Base-by-base conservation (phyloP, 345 rosid species). In the Chamaenerion angustifolium region DNA sequence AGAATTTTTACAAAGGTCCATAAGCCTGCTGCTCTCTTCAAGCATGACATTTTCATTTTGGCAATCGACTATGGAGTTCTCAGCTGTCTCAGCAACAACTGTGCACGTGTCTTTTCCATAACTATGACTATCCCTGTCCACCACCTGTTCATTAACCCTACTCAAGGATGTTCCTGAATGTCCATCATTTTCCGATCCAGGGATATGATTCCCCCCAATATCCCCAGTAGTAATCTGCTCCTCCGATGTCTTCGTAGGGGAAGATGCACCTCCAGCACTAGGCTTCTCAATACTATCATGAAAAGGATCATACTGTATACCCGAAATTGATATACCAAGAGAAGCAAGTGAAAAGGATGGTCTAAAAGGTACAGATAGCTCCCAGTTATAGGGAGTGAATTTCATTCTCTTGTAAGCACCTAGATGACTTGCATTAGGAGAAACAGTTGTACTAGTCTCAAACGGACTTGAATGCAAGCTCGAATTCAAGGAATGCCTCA, bases 301-400 rank as follows among this genome's bases (percentile, higher is more conserved):
- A 61, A 81, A 60, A 59, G 80, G 94, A 58, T 83, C 83, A 54
- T 76, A 86, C 37, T 69, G 73, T 57, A 70, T 69, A 57, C 66
- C 76, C 9, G 70, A 60, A 19, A 89, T 76, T 23, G 93, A 68
- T 61, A 59, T 65, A 49, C 55, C 64, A 12, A 69, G 58, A 49
- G 74, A 65, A 58, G 71, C 68, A 42, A 81, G 64, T 18, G 67
- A 51, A 58, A 84, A 80, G 40, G 95, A 83, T 7, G 96, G 79
- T 48, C 49, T 73, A 67, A 92, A 92, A 48, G 96, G 93, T 51
- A 77, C 73, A 25, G 98, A 92, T 42, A 87, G 89, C 50, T 80
- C 93, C 98, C 98, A 92, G 63, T 80, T 80, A 72, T 74, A 63
- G 42, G 83, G 71, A 53, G 74, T 66, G 63, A 68, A 45, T 40